Percentiles rank a stretch among this genome's conserved stretches.
Evolutionary conservation across 148 eudicot species (phyloP).

Genomic region (Hydrangea macrophylla): DNA sequence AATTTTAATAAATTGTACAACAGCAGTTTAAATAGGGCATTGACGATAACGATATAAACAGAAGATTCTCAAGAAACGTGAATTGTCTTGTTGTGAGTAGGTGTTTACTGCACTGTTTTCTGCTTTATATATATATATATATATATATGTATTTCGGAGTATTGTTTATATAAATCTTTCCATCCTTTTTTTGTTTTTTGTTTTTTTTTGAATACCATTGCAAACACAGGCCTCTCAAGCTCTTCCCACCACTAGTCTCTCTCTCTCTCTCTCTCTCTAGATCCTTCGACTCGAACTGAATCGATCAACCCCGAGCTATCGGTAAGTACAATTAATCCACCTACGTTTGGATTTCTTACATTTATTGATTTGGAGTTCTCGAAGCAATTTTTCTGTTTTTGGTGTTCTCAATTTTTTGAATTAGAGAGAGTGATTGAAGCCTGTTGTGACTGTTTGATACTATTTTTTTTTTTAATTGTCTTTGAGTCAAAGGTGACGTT

Average conservation of each 20-base stretch:
- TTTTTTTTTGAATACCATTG: slow-evolving; percentile 3
- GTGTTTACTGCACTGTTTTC: not conserved
- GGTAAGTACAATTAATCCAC: not conserved
- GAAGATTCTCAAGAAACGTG: not conserved
- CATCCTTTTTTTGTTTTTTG: no score
- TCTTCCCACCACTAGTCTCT: not conserved
- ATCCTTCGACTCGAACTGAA: not conserved
- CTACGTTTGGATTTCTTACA: not conserved
- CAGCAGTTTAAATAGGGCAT: not conserved
- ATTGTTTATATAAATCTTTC: not conserved
- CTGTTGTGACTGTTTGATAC: not conserved
- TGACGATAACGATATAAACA: not conserved
- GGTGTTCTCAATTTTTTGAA: no score
- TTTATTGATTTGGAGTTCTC: not conserved
- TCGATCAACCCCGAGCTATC: not conserved
- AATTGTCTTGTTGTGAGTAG: not conserved
- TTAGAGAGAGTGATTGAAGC: not conserved
- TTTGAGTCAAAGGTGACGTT: not conserved
- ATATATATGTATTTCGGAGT: no score
- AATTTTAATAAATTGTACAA: not conserved
- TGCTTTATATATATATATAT: not conserved
- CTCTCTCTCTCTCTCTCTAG: slow-evolving; percentile 6
- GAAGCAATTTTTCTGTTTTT: no score
- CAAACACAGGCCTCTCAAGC: not conserved
- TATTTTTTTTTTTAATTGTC: not conserved